These are phyloP conservation scores for Cyberlindnera veronae DNA, from an alignment of 805 yeast species.

Conservation along the genomic window DNA sequence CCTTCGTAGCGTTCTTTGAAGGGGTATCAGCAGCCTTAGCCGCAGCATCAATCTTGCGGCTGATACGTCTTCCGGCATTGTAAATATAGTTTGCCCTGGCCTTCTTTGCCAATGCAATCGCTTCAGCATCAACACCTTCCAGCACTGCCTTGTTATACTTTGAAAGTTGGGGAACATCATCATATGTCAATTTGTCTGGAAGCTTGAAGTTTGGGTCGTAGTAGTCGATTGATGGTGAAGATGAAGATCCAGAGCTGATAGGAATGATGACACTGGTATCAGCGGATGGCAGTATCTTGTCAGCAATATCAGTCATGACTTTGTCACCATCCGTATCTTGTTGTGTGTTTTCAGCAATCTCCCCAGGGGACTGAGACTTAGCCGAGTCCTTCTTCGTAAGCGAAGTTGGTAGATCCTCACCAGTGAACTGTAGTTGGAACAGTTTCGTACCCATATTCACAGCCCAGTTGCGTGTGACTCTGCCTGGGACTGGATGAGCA, in stretches of 20 bases:
- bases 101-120: conserved; percentile 3
- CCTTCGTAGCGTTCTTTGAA: conserved; percentile 7
- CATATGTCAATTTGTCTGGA: conserved; percentile 7
- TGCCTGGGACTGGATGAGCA: not conserved
- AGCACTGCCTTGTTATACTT: conserved; percentile 1
- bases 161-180: conserved; percentile 8
- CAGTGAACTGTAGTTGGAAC: conserved; percentile 2
- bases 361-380: too few relatives aligned
- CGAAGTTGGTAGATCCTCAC: not conserved
- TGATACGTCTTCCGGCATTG: conserved; percentile 11
- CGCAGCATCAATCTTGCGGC: conserved; percentile 5
- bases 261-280: conserved; percentile 11
- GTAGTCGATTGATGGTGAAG: too few relatives aligned
- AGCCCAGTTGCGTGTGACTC: not conserved
- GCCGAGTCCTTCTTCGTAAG: not conserved
- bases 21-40: conserved; percentile 9
- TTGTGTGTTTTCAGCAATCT: too few relatives aligned
- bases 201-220: conserved; percentile 1
- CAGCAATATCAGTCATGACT: not conserved
- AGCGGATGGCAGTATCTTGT: too few relatives aligned
- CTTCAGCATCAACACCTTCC: not conserved
- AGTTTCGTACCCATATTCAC: not conserved
- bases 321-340: not conserved
- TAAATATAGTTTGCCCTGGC: conserved; percentile 11
- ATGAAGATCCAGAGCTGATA: not conserved